Percentiles rank a stretch among this genome's conserved stretches.
Conservation (phyloP, 345 rosid species). For the Linum trigynum region DNA sequence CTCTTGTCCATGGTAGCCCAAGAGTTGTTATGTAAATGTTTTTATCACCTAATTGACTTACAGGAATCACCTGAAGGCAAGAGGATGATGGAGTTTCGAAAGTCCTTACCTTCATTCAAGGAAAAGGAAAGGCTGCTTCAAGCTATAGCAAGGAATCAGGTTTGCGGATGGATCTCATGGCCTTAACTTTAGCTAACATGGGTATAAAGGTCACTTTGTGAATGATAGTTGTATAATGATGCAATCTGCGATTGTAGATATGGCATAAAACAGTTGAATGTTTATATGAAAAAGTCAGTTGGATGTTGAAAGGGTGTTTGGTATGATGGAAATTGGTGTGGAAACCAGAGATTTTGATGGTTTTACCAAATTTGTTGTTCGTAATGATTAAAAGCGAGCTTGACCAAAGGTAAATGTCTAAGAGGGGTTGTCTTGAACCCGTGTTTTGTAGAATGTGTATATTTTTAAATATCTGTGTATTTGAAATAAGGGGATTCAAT, state of each 20-base stretch:
- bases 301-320: background rate
- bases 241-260: background rate
- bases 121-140: slow-evolving; percentile 92
- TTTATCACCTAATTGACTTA: slow-evolving; percentile 3
- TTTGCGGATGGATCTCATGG: slow-evolving; percentile 18
- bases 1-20: background rate
- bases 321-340: background rate
- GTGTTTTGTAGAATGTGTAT: too few relatives aligned
- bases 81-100: slow-evolving; percentile 70
- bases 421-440: too few relatives aligned
- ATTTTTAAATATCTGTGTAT: too few relatives aligned
- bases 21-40: background rate
- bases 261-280: background rate
- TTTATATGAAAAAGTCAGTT: background rate
- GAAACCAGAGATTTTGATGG: too few relatives aligned
- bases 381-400: too few relatives aligned
- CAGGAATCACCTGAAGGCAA: slow-evolving; percentile 94
- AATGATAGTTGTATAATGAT: background rate
- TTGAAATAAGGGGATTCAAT: too few relatives aligned
- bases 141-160: slow-evolving; percentile 98
- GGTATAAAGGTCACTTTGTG: background rate
- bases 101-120: slow-evolving; percentile 74
- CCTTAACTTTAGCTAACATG: background rate
- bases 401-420: too few relatives aligned
- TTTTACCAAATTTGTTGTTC: too few relatives aligned